These are phyloP conservation scores for Niebla homalea DNA, from an alignment of 495 filamentous ascomycete species.

Conservation along the genomic window DNA sequence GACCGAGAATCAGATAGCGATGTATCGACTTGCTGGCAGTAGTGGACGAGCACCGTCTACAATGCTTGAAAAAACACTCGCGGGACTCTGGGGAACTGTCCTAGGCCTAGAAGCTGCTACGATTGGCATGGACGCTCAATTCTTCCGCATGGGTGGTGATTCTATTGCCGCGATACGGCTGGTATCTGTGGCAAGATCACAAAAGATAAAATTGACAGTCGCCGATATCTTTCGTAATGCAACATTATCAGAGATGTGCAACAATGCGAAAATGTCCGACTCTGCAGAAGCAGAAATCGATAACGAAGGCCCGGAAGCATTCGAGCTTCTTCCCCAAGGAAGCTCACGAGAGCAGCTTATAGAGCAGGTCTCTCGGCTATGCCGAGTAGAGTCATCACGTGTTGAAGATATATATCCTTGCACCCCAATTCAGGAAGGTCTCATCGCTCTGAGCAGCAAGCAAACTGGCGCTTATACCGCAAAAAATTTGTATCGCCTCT, in stretches of 20 bases:
- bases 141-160: slow-evolving; percentile 42
- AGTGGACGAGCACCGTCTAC: slow-evolving; percentile 19
- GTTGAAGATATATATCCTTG: slow-evolving; percentile 47
- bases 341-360: background rate
- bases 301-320: slow-evolving; percentile 1
- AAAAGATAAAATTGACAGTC: slow-evolving; percentile 34
- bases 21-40: slow-evolving; percentile 27
- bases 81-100: slow-evolving; percentile 26
- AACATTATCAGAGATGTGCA: slow-evolving; percentile 34
- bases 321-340: slow-evolving; percentile 6
- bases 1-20: slow-evolving; percentile 27
- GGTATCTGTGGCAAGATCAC: slow-evolving; percentile 32
- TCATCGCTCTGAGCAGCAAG: slow-evolving; percentile 31
- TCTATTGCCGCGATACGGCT: slow-evolving; percentile 45
- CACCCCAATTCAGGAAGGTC: slow-evolving; percentile 39
- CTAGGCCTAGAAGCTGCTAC: slow-evolving; percentile 26
- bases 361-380: slow-evolving; percentile 11
- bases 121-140: slow-evolving; percentile 33
- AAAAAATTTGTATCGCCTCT: slow-evolving; percentile 30
- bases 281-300: background rate
- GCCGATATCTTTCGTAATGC: slow-evolving; percentile 37
- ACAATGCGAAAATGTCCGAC: slow-evolving; percentile 16
- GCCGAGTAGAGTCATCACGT: slow-evolving; percentile 10
- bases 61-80: slow-evolving; percentile 23
- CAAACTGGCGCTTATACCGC: slow-evolving; percentile 29